Conservation (phyloP, 352 stramenopile species). For the Globisporangium nunn region DNA sequence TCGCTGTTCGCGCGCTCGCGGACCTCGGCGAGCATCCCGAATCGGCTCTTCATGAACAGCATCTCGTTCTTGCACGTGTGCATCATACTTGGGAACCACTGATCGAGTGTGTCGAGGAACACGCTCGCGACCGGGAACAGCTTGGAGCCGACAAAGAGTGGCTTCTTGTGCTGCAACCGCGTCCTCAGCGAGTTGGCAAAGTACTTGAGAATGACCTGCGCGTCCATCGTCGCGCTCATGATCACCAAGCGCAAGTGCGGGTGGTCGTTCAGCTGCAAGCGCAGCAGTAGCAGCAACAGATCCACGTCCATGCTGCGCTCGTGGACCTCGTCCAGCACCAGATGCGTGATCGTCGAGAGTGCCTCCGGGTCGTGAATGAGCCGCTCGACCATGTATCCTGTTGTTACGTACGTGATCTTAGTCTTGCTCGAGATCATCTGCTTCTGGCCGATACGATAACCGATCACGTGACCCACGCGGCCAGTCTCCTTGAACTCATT, state of each 20-base stretch:
- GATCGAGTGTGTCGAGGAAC: conserved; percentile 41
- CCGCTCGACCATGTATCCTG: conserved; percentile 93
- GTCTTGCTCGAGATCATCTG: conserved; percentile 87
- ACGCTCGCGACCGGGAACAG: conserved; percentile 65
- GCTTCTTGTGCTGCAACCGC: conserved; percentile 42
- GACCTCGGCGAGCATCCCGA: conserved; percentile 20
- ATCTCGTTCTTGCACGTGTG: conserved; percentile 34
- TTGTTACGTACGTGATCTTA: conserved; percentile 95
- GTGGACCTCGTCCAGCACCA: conserved; percentile 96
- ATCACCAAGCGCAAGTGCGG: conserved; percentile 87
- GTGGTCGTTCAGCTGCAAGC: conserved; percentile 59
- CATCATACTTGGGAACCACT: conserved; percentile 35
- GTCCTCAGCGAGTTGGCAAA: conserved; percentile 55
- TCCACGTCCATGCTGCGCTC: conserved; percentile 95
- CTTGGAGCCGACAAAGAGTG: conserved; percentile 80
- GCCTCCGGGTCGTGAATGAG: conserved; percentile 90
- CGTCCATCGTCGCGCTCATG: conserved; percentile 96
- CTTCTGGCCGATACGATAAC: conserved; percentile 87
- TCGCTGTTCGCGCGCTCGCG: conserved; percentile 35
- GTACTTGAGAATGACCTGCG: conserved; percentile 87
- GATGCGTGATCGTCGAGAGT: conserved; percentile 88
- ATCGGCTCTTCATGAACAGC: conserved; percentile 30
- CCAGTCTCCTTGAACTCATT: conserved; percentile 65
- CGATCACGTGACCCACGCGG: conserved; percentile 56
- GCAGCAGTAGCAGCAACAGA: conserved; percentile 90